Conservation (phyloP, 441 rosid genomes). For the Sinapis alba region DNA sequence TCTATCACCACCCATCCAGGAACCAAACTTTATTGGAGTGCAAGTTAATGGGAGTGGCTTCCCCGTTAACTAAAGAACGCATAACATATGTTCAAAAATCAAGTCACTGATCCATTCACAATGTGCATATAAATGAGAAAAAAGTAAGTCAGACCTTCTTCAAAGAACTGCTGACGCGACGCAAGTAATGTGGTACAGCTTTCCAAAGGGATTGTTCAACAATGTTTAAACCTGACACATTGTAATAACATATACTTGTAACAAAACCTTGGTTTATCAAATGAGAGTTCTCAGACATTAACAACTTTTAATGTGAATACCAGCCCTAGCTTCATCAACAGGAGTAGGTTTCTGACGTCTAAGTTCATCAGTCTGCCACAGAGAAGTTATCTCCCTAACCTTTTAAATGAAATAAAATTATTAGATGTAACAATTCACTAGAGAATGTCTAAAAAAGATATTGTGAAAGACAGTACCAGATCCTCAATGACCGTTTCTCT, state of each 20-base stretch:
- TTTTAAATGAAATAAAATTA: slow-evolving; percentile 28
- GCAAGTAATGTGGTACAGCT: slow-evolving; percentile 92
- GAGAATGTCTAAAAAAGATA: slow-evolving; percentile 13
- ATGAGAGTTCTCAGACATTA: background rate
- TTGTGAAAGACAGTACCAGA: slow-evolving; percentile 58
- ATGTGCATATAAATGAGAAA: slow-evolving; percentile 21
- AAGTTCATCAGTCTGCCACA: slow-evolving; percentile 99
- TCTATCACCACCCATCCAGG: slow-evolving; percentile 99
- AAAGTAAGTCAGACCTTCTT: slow-evolving; percentile 64
- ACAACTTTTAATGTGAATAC: slow-evolving; percentile 42
- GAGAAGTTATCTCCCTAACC: slow-evolving; percentile 93
- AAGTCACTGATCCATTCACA: slow-evolving; percentile 11
- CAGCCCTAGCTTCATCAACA: slow-evolving; percentile 95
- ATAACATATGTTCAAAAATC: slow-evolving; percentile 10
- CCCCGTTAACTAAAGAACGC: slow-evolving; percentile 69
- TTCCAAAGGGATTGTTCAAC: slow-evolving; percentile 98
- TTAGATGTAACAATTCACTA: slow-evolving; percentile 13
- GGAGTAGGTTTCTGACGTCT: slow-evolving; percentile 97
- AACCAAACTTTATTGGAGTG: slow-evolving; percentile 93
- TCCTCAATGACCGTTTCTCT: slow-evolving; percentile 91
- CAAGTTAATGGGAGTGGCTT: slow-evolving; percentile 89
- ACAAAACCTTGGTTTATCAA: slow-evolving; percentile 5
- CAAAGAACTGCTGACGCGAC: slow-evolving; percentile 92
- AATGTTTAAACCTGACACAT: slow-evolving; percentile 77
- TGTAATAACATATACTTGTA: slow-evolving; percentile 13